Percentiles rank a stretch among this genome's conserved stretches.
phyloP scores from a whole-genome alignment of 805 yeast species.

The Maudiozyma bulderi region DNA sequence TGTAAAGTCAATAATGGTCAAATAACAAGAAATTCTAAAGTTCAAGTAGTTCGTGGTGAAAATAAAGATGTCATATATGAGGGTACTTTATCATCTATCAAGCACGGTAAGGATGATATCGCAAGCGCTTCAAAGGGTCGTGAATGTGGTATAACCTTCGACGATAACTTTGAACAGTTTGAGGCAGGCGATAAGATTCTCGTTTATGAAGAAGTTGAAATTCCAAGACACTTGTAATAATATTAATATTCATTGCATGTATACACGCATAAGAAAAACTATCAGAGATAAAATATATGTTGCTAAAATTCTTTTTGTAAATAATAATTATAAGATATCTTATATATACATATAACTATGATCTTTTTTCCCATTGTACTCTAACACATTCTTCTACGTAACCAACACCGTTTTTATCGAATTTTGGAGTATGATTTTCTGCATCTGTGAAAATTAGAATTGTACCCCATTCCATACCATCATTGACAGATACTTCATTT shows the following conservation, averaged over 20 bases:
- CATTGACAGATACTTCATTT: constrained; percentile 33
- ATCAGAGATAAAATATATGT: too few species aligned
- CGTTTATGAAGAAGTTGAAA: constrained; percentile 55
- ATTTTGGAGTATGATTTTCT: constrained; percentile 49
- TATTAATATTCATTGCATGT: background rate
- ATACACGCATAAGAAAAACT: too few species aligned
- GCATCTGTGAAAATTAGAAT: constrained; percentile 71
- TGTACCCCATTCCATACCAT: constrained; percentile 98
- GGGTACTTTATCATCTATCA: constrained; percentile 64
- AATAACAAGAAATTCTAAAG: constrained; percentile 47
- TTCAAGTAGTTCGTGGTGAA: constrained; percentile 45
- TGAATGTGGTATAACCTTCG: constrained; percentile 82
- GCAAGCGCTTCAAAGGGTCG: constrained; percentile 69
- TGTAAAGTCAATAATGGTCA: constrained; percentile 68
- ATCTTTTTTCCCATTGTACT: constrained; percentile 69
- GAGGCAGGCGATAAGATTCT: constrained; percentile 69
- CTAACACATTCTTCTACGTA: constrained; percentile 74
- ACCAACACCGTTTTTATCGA: constrained; percentile 62
- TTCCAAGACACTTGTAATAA: constrained; percentile 41
- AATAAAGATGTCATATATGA: constrained; percentile 34
- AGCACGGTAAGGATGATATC: constrained; percentile 74
- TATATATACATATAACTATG: background rate
- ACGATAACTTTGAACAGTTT: constrained; percentile 50
- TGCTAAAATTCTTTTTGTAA: too few species aligned
- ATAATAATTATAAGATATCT: background rate